A percentile compares a stretch with the other conserved stretches of the same genome.
These are phyloP conservation scores for Ustulina deusta DNA, from an alignment of 2,329 filamentous ascomycete genomes.

Conservation along the genomic window DNA sequence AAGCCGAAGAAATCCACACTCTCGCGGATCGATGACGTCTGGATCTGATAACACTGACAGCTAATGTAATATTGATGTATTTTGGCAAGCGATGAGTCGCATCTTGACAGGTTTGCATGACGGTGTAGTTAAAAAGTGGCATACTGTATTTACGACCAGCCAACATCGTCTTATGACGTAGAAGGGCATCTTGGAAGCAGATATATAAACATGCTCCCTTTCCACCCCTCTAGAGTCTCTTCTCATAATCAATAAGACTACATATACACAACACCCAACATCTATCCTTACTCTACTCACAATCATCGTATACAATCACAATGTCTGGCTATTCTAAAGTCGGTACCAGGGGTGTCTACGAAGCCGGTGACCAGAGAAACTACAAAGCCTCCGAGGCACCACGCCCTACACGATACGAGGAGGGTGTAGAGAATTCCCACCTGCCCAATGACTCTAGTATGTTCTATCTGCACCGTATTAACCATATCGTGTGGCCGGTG, in stretches of 20 bases:
- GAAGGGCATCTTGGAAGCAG: not conserved
- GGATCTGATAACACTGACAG: constrained; percentile 25
- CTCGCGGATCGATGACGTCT: constrained; percentile 38
- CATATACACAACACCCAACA: not conserved
- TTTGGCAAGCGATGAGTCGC: constrained; percentile 19
- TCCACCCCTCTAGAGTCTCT: not conserved
- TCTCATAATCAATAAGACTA: constrained; percentile 3
- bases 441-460: constrained; percentile 77
- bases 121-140: not conserved
- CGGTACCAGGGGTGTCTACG: constrained; percentile 74
- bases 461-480: constrained; percentile 42
- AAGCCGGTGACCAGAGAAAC: constrained; percentile 81
- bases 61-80: constrained; percentile 6
- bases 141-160: constrained; percentile 14
- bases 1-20: constrained; percentile 6
- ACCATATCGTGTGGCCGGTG: too few species aligned
- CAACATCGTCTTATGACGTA: constrained; percentile 43
- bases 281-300: not conserved
- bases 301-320: constrained; percentile 35
- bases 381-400: constrained; percentile 63
- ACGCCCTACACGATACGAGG: constrained; percentile 72
- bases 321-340: constrained; percentile 70
- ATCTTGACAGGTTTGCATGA: not conserved
- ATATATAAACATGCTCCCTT: not conserved
- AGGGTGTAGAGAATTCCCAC: constrained; percentile 79